Conservation (phyloP, 148 eudicot species). For the Camellia lanceoleosa region DNA sequence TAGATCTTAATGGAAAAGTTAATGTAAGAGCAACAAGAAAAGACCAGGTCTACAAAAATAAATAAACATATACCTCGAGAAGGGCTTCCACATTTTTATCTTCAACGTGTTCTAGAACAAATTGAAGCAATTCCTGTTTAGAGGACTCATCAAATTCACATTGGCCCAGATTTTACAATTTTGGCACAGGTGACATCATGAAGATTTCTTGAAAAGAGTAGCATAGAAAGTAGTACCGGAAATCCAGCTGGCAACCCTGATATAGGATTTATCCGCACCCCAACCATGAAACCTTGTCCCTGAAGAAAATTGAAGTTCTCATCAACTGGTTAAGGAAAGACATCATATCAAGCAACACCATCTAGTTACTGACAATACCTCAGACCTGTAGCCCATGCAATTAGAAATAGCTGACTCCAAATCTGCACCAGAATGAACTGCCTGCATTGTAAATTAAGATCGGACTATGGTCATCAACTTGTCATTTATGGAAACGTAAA, state of each 20-base stretch:
- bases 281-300: constrained; percentile 99
- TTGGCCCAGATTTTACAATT: not conserved
- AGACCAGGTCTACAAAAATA: not conserved
- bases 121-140: constrained; percentile 74
- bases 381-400: constrained; percentile 84
- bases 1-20: not conserved
- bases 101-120: constrained; percentile 72
- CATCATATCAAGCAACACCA: constrained; percentile 12
- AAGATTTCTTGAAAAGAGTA: not conserved
- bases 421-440: constrained; percentile 99
- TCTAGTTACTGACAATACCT: constrained; percentile 45
- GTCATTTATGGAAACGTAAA: not conserved
- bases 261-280: constrained; percentile 86
- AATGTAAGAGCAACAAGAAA: not conserved
- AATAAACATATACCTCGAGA: constrained; percentile 57
- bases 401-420: constrained; percentile 85
- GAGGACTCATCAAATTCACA: constrained; percentile 16
- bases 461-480: not conserved
- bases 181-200: not conserved
- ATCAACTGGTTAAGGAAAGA: constrained; percentile 17
- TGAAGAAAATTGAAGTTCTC: constrained; percentile 31
- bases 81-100: constrained; percentile 84
- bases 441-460: constrained; percentile 42
- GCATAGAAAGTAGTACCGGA: constrained; percentile 42
- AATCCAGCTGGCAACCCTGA: constrained; percentile 89